Conservation (phyloP, 805 yeast species). For the Barnettozyma pratensis region DNA sequence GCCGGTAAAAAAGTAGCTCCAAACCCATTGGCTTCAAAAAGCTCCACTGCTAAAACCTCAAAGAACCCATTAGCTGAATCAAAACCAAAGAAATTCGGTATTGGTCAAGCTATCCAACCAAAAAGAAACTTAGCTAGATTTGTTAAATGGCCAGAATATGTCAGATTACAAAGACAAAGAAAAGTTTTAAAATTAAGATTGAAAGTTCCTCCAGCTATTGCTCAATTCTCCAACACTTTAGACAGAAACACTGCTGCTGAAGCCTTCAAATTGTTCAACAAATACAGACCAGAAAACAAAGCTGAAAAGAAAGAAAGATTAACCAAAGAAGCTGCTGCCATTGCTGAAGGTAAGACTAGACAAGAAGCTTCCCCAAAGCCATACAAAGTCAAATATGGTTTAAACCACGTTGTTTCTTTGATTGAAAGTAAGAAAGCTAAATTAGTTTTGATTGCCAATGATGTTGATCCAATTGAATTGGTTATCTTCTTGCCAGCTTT, state of each 20-base stretch:
- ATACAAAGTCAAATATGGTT: slow-evolving; percentile 94
- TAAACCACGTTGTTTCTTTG: slow-evolving; percentile 96
- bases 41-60: slow-evolving; percentile 49
- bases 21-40: slow-evolving; percentile 88
- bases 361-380: slow-evolving; percentile 97
- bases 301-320: slow-evolving; percentile 99
- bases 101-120: slow-evolving; percentile 94
- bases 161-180: slow-evolving; percentile 98
- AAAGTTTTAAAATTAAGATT: slow-evolving; percentile 92
- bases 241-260: slow-evolving; percentile 99
- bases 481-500: slow-evolving; percentile 97
- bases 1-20: slow-evolving; percentile 86
- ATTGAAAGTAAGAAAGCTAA: slow-evolving; percentile 98
- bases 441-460: slow-evolving; percentile 96
- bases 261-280: slow-evolving; percentile 95
- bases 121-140: slow-evolving; percentile 94
- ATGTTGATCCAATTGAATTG: slow-evolving; percentile 98
- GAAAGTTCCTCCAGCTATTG: slow-evolving; percentile 98
- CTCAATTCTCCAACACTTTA: slow-evolving; percentile 93
- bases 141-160: slow-evolving; percentile 99
- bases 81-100: slow-evolving; percentile 90
- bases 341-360: slow-evolving; percentile 96
- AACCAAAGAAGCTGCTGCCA: slow-evolving; percentile 97
- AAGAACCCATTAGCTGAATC: slow-evolving; percentile 88
- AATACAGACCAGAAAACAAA: slow-evolving; percentile 97